Base-by-base conservation (phyloP, 2,329 filamentous ascomycete species). In the Claviceps capensis region DNA sequence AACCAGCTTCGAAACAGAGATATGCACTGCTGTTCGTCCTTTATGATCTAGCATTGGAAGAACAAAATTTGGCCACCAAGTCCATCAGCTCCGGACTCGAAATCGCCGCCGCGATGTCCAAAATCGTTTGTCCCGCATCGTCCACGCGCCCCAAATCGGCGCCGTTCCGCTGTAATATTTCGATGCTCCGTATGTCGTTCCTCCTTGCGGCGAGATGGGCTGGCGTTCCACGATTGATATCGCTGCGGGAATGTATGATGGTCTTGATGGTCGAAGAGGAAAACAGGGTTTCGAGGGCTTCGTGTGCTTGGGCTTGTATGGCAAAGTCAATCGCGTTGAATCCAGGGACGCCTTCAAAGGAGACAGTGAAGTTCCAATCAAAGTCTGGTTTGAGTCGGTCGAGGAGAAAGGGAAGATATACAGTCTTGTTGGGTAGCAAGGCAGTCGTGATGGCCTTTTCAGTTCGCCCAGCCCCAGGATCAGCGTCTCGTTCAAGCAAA, bases 221-320 rank as follows among this genome's bases (percentile, higher is more conserved):
- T n/a, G 46, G 51, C 16, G 47, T 48, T 13, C 51, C 51, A 5
- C 34, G 30, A 19, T 52, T 52, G 42, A 52, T 36, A 7, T n/a
- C 13, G 41, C 51, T 52, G 14, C 26, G 47, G 2, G 34, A 16
- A 43, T 49, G 5, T 16, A 52, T 38, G 7, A 49, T 49, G 17
- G 19, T 17, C 16, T 41, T 34, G 16, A 52, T 40, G 3, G 22
- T 38, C 22, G 51, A 49, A 14, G 19, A 41, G 3, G 41, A 30
- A n/a, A 52, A 34, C 19, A 52, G 51, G 19, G 41, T 40, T 4
- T 46, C 51, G 1, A 52, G 51, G 14, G 46, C 22, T 4, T 41
- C 40, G 16, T 48, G 34, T 4, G 51, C 30, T 17, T 22, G 6
- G 1, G 19, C 13, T n/a, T 17, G 9, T 22, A 49, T 34, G 47